Conservation (phyloP, 176 grass and related monocot genomes). For the Lolium perenne region DNA sequence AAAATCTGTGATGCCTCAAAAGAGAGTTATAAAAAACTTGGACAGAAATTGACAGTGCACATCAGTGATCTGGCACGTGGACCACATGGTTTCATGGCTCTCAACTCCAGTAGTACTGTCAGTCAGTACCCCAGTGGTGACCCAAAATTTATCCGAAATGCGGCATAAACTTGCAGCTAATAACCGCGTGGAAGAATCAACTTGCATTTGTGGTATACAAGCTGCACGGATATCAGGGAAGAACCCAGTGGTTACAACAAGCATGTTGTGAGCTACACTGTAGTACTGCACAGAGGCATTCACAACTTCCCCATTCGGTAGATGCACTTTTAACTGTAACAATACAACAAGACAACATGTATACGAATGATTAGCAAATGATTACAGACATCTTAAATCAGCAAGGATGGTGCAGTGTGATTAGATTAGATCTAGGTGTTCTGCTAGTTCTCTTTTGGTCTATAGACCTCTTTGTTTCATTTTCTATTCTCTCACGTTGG, state of each 20-base stretch:
- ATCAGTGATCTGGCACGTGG: neutral
- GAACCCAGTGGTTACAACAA: neutral
- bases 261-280: neutral
- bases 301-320: neutral
- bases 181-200: neutral
- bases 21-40: neutral
- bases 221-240: neutral
- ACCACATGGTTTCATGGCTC: neutral
- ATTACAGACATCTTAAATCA: neutral
- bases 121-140: neutral
- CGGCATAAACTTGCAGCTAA: neutral
- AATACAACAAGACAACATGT: neutral
- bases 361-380: neutral
- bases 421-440: no score
- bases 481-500: no score
- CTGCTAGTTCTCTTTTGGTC: no score
- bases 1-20: neutral
- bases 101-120: neutral
- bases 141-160: neutral
- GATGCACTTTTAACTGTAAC: neutral
- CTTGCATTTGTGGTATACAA: neutral
- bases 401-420: neutral
- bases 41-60: neutral
- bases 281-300: neutral
- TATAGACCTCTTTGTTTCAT: no score